Evolutionary conservation across 768 basidiomycete genomes (phyloP).

Genomic region (Tricholoma saponaceum): DNA sequence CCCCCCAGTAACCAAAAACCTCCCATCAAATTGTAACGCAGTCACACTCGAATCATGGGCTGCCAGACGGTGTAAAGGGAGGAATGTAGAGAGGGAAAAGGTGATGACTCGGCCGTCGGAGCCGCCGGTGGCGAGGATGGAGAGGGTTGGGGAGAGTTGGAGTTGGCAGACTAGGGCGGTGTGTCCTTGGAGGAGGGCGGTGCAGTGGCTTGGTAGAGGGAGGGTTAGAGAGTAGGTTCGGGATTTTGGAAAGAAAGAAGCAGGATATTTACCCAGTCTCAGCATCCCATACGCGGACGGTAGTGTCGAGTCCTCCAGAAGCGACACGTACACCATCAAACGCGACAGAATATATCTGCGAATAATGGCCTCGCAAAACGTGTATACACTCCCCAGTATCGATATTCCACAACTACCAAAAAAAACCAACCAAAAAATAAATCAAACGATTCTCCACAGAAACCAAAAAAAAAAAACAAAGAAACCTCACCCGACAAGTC

Average conservation of each 20-base stretch:
- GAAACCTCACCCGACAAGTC: slow-evolving; percentile 65
- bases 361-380: slow-evolving; percentile 76
- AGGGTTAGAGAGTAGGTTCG: not conserved
- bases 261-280: slow-evolving; percentile 63
- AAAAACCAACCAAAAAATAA: slow-evolving; percentile 4
- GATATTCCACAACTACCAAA: slow-evolving; percentile 75
- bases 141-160: slow-evolving; percentile 57
- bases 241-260: not conserved
- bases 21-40: slow-evolving; percentile 79
- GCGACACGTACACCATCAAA: slow-evolving; percentile 82
- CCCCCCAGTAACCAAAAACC: slow-evolving; percentile 79
- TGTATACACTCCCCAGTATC: slow-evolving; percentile 87
- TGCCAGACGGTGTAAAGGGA: slow-evolving; percentile 60
- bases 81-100: slow-evolving; percentile 30
- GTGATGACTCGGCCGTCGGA: slow-evolving; percentile 75
- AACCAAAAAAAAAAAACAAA: not conserved
- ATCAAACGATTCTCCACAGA: too few relatives aligned
- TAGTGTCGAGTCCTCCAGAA: slow-evolving; percentile 91
- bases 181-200: slow-evolving; percentile 86
- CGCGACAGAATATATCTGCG: slow-evolving; percentile 88
- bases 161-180: slow-evolving; percentile 91
- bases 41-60: slow-evolving; percentile 91
- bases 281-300: slow-evolving; percentile 88
- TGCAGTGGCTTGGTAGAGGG: slow-evolving; percentile 52
- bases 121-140: slow-evolving; percentile 72